phyloP scores from a whole-genome alignment of 306 rosid species.

The Fragaria nilgerrensis region DNA sequence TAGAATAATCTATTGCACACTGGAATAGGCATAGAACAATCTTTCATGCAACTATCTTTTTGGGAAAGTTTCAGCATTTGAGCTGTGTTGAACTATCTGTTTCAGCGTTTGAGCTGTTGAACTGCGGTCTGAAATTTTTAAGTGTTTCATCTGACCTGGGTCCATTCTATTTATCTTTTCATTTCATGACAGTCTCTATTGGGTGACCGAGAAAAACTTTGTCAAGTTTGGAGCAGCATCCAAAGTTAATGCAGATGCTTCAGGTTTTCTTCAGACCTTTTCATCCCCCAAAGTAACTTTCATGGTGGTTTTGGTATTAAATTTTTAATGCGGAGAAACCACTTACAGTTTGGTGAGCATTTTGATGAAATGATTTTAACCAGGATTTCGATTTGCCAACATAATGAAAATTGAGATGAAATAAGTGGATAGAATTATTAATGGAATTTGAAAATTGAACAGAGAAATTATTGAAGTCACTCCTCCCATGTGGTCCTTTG shows the following conservation, averaged over 20 bases:
- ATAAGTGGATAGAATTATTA: not conserved
- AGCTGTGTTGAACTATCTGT: not conserved
- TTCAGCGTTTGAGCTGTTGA: not conserved
- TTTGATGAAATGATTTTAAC: not conserved
- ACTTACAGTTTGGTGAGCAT: not conserved
- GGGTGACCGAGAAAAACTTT: slow-evolving; percentile 87
- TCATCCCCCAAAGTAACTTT: not conserved
- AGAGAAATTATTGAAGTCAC: not conserved
- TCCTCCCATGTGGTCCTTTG: not conserved
- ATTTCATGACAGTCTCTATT: slow-evolving; percentile 73
- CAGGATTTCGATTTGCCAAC: not conserved
- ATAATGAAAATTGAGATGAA: not conserved
- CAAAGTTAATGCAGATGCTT: slow-evolving; percentile 97
- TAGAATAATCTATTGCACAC: not conserved
- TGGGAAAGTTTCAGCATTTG: not conserved
- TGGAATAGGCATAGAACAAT: not conserved
- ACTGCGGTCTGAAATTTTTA: not conserved
- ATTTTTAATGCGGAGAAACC: not conserved
- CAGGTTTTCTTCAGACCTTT: slow-evolving; percentile 45
- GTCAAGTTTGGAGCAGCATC: slow-evolving; percentile 99
- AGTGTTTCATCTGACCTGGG: slow-evolving; percentile 16
- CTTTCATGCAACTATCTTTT: not conserved
- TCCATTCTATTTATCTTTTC: slow-evolving; percentile 18
- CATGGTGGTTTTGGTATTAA: not conserved
- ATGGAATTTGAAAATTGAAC: not conserved